Conservation (phyloP, 2,329 filamentous ascomycete genomes). For the Fusarium sp. region DNA sequence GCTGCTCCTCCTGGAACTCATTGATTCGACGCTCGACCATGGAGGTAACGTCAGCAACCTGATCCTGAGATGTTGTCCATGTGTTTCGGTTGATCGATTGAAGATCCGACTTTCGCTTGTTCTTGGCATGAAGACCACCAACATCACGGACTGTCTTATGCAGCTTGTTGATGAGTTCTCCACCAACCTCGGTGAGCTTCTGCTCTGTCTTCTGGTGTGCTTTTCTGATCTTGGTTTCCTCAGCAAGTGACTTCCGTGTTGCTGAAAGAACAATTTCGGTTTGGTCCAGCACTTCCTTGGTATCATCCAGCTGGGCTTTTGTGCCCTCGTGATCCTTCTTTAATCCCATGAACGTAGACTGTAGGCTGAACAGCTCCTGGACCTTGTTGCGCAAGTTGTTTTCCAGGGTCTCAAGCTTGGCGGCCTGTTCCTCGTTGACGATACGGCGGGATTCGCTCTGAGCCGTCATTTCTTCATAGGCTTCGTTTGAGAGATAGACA, state of each 20-base stretch:
- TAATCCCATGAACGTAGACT: slow-evolving; percentile 84
- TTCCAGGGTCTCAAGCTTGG: slow-evolving; percentile 93
- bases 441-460: slow-evolving; percentile 93
- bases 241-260: slow-evolving; percentile 78
- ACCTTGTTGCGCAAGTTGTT: slow-evolving; percentile 90
- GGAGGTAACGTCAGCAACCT: slow-evolving; percentile 79
- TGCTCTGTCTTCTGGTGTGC: slow-evolving; percentile 88
- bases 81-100: slow-evolving; percentile 80
- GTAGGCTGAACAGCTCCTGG: slow-evolving; percentile 88
- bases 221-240: slow-evolving; percentile 81
- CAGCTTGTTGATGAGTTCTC: slow-evolving; percentile 80
- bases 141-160: slow-evolving; percentile 83
- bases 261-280: slow-evolving; percentile 85
- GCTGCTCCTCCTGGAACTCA: slow-evolving; percentile 77
- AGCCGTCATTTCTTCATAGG: slow-evolving; percentile 89
- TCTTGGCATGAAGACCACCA: slow-evolving; percentile 83
- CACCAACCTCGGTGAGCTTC: slow-evolving; percentile 77
- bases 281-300: slow-evolving; percentile 83
- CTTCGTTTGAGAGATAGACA: slow-evolving; percentile 89
- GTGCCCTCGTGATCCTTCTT: slow-evolving; percentile 91
- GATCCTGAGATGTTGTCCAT: slow-evolving; percentile 80
- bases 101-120: slow-evolving; percentile 84
- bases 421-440: slow-evolving; percentile 88
- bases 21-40: slow-evolving; percentile 80
- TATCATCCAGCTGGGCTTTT: slow-evolving; percentile 76